Percentiles rank a stretch among this genome's conserved stretches.
phyloP scores from a whole-genome alignment of 108 stramenopile genomes.

The Skeletonema tropicum region DNA sequence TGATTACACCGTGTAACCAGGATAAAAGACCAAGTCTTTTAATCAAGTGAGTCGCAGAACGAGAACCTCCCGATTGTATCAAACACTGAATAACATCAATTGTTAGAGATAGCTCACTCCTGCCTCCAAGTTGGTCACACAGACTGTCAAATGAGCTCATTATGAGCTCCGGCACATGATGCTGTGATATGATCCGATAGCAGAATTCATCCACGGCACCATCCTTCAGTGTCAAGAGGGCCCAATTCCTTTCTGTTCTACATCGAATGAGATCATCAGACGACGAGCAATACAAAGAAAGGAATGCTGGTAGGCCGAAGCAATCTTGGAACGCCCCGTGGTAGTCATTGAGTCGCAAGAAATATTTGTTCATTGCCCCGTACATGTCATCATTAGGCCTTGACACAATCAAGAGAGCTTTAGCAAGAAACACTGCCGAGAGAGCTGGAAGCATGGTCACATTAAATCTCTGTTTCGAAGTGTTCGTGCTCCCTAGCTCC shows the following conservation, averaged over 20 bases:
- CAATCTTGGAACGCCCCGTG: conserved; percentile 85
- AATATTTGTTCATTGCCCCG: conserved; percentile 76
- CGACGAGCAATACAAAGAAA: conserved; percentile 80
- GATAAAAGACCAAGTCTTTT: conserved; percentile 50
- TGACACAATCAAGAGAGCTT: conserved; percentile 62
- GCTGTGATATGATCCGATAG: conserved; percentile 62
- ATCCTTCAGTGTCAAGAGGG: conserved; percentile 65
- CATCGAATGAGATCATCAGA: conserved; percentile 56
- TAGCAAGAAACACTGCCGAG: conserved; percentile 75
- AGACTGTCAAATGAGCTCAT: conserved; percentile 63
- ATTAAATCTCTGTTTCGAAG: not conserved
- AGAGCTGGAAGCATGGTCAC: conserved; percentile 63
- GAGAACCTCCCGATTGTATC: conserved; percentile 36
- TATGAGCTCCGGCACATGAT: conserved; percentile 80
- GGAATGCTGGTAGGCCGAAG: conserved; percentile 76
- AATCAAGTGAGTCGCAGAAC: conserved; percentile 41
- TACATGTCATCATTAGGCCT: conserved; percentile 77
- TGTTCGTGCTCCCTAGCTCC: conserved; percentile 9
- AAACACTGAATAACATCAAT: conserved; percentile 38
- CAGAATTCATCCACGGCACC: conserved; percentile 67
- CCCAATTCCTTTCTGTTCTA: conserved; percentile 74
- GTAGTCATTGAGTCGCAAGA: conserved; percentile 62
- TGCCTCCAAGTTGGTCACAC: conserved; percentile 28
- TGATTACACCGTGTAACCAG: conserved; percentile 53
- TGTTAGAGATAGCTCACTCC: conserved; percentile 32